A percentile compares a stretch with the other conserved stretches of the same genome.
phyloP scores from a whole-genome alignment of 2,329 filamentous ascomycete species.

The Canariomyces notabilis region DNA sequence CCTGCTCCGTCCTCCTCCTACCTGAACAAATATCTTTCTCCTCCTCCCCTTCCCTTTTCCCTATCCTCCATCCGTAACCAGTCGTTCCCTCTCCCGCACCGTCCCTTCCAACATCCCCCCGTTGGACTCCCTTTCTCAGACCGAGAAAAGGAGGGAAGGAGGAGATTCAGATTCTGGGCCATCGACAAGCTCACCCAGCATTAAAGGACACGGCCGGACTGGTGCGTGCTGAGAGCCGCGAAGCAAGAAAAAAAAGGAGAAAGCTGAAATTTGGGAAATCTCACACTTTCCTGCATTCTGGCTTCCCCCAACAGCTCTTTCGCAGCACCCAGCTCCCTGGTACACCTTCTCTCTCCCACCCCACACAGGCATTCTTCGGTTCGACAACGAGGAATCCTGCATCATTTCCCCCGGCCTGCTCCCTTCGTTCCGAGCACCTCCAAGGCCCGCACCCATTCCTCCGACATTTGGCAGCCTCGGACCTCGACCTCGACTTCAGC shows the following conservation, averaged over 20 bases:
- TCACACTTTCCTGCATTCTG: conserved; percentile 10
- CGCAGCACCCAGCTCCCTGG: conserved; percentile 20
- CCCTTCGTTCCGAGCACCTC: conserved; percentile 31
- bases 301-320: no score
- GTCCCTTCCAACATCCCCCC: conserved; percentile 39
- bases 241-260: conserved; percentile 5
- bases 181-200: conserved; percentile 26
- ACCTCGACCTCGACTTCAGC: conserved; percentile 10
- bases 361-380: conserved; percentile 38
- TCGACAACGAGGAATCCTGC: conserved; percentile 39
- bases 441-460: conserved; percentile 5
- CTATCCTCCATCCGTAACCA: conserved; percentile 40
- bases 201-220: conserved; percentile 26
- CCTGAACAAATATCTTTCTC: conserved; percentile 41
- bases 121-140: conserved; percentile 29
- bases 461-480: conserved; percentile 6
- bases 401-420: conserved; percentile 32
- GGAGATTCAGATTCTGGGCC: conserved; percentile 28
- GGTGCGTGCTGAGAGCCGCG: conserved; percentile 17
- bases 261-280: conserved; percentile 15
- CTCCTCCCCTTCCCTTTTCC: conserved; percentile 32
- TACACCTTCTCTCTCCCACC: conserved; percentile 15
- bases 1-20: conserved; percentile 49
- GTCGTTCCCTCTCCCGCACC: conserved; percentile 51
- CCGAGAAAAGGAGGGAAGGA: conserved; percentile 33